These are phyloP conservation scores for Suillus hirtellus DNA, from an alignment of 768 basidiomycete species.

Conservation along the genomic window DNA sequence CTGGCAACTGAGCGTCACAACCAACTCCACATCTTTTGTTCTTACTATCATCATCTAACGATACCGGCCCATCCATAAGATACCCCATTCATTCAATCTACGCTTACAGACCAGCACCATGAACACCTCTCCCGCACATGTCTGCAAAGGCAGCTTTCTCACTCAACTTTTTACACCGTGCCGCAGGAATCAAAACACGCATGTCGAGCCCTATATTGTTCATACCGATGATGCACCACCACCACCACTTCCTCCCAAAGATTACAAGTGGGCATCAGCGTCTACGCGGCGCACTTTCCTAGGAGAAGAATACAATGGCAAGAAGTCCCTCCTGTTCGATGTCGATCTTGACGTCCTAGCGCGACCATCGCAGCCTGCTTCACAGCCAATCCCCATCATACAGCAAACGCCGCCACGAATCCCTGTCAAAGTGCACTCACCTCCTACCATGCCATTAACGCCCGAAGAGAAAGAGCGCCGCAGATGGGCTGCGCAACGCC, in stretches of 20 bases:
- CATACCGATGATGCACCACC: conserved; percentile 15
- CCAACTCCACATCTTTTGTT: conserved; percentile 11
- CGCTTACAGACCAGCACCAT: conserved; percentile 11
- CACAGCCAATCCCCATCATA: not conserved
- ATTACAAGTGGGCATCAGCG: conserved; percentile 7
- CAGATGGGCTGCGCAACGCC: conserved; percentile 22
- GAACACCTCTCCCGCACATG: conserved; percentile 9
- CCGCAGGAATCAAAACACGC: conserved; percentile 8
- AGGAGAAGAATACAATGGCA: conserved; percentile 14
- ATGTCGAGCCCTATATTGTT: conserved; percentile 13
- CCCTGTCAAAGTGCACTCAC: conserved; percentile 11
- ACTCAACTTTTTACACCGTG: conserved; percentile 14
- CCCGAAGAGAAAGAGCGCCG: conserved; percentile 31
- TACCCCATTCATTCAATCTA: conserved; percentile 8
- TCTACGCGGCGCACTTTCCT: conserved; percentile 27
- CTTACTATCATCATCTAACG: conserved; percentile 14
- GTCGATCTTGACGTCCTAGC: conserved; percentile 3
- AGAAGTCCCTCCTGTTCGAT: conserved; percentile 9
- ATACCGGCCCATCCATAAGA: not conserved
- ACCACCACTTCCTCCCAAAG: conserved; percentile 27
- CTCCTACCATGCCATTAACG: conserved; percentile 15
- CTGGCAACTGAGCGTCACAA: conserved; percentile 8
- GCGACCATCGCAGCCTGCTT: conserved; percentile 11
- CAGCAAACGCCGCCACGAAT: conserved; percentile 8
- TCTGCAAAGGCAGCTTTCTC: conserved; percentile 17